Conservation (phyloP, 2,329 filamentous ascomycete species). For the Basipetospora sp. region DNA sequence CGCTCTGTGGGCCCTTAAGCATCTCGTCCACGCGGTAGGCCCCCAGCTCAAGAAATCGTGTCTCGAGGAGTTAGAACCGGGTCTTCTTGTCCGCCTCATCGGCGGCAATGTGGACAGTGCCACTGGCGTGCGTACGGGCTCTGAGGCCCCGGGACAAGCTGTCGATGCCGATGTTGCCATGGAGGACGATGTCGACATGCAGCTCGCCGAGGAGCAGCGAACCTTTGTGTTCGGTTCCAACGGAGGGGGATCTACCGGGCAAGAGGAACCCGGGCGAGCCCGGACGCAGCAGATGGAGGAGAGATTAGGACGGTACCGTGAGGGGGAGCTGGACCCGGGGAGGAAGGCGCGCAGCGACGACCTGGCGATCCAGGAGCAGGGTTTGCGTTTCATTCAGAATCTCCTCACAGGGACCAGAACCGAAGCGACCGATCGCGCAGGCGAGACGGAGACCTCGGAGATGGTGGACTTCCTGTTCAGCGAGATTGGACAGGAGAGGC, state of each 20-base stretch:
- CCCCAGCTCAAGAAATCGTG: conserved; percentile 62
- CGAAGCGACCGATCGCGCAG: conserved; percentile 14
- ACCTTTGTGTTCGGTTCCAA: conserved; percentile 7
- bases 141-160: conserved; percentile 11
- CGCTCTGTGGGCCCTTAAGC: conserved; percentile 86
- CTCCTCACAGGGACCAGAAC: conserved; percentile 37
- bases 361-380: conserved; percentile 77
- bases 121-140: too few species aligned
- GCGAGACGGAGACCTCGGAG: conserved; percentile 39
- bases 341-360: conserved; percentile 62
- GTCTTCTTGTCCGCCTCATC: conserved; percentile 70
- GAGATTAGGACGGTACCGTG: conserved; percentile 37
- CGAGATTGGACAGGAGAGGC: conserved; percentile 57
- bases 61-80: conserved; percentile 60
- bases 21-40: conserved; percentile 61
- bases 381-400: conserved; percentile 78
- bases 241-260: conserved; percentile 2
- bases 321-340: conserved; percentile 52
- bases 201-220: conserved; percentile 29
- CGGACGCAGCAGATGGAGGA: conserved; percentile 35
- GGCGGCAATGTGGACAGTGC: conserved; percentile 43
- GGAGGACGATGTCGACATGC: conserved; percentile 46
- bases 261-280: conserved; percentile 11
- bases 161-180: conserved; percentile 20
- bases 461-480: conserved; percentile 79